Conservation (phyloP, 108 stramenopile species). For the Nitzschia sp. region DNA sequence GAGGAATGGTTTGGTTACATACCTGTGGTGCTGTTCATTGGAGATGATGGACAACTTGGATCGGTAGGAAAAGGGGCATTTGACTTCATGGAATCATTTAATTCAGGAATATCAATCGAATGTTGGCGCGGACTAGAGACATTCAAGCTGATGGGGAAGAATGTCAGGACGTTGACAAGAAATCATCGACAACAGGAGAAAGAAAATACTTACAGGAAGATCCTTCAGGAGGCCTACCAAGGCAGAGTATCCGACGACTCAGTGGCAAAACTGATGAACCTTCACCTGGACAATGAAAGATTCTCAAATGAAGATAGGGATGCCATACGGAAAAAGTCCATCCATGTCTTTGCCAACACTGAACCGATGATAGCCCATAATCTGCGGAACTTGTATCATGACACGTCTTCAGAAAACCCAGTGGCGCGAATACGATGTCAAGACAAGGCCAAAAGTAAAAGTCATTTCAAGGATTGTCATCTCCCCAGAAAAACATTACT, state of each 20-base stretch:
- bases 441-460: neutral
- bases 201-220: neutral
- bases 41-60: neutral
- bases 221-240: neutral
- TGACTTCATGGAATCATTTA: neutral
- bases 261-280: neutral
- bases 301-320: neutral
- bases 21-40: neutral
- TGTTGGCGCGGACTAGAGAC: neutral
- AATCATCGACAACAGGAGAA: neutral
- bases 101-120: neutral
- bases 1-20: neutral
- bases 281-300: neutral
- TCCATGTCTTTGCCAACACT: neutral
- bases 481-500: neutral
- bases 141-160: neutral
- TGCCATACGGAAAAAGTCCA: neutral
- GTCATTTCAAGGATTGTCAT: neutral
- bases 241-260: neutral
- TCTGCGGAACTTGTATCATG: neutral
- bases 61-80: neutral
- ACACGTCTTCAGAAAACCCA: neutral
- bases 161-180: neutral
- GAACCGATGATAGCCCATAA: neutral
- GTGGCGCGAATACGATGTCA: neutral